Percentiles rank a stretch among this genome's conserved stretches.
phyloP scores from a whole-genome alignment of 2,329 filamentous ascomycete genomes.

The Aspergillus pseudoviridinutans region DNA sequence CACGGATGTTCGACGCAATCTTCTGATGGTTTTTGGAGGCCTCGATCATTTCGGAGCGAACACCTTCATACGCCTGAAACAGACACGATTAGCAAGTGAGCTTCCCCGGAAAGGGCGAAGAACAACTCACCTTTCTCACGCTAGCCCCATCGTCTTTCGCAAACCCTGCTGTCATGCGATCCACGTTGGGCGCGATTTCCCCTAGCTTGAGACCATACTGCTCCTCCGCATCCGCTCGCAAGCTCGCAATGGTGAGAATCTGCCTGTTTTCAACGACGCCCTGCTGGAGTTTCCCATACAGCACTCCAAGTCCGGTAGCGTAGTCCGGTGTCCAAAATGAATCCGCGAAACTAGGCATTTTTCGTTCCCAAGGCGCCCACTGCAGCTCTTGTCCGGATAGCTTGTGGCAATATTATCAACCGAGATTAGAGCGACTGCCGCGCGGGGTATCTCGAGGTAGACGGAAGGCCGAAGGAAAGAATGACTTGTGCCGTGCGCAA shows the following conservation, averaged over 20 bases:
- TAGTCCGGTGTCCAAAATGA: constrained; percentile 99
- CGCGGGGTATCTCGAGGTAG: neutral
- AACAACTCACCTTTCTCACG: constrained; percentile 71
- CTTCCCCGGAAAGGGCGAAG: neutral
- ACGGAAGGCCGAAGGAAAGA: neutral
- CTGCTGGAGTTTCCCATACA: constrained; percentile 96
- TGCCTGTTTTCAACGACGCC: constrained; percentile 94
- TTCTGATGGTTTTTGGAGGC: constrained; percentile 87
- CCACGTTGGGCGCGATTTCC: constrained; percentile 76
- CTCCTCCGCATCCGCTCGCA: constrained; percentile 96
- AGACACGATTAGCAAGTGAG: neutral
- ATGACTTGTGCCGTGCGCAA: neutral
- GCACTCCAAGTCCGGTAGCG: constrained; percentile 87
- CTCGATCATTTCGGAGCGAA: constrained; percentile 88
- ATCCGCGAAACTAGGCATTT: constrained; percentile 84
- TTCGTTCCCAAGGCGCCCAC: neutral
- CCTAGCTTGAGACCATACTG: constrained; percentile 74
- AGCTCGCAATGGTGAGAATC: constrained; percentile 80
- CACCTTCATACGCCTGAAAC: constrained; percentile 81
- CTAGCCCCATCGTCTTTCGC: constrained; percentile 90
- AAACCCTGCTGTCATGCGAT: constrained; percentile 81
- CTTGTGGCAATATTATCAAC: neutral
- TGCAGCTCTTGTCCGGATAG: neutral
- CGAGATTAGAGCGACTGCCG: neutral
- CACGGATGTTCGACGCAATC: constrained; percentile 92